Evolutionary conservation across 2,329 filamentous ascomycete species (phyloP).

Genomic region (Claviceps pazoutovae): DNA sequence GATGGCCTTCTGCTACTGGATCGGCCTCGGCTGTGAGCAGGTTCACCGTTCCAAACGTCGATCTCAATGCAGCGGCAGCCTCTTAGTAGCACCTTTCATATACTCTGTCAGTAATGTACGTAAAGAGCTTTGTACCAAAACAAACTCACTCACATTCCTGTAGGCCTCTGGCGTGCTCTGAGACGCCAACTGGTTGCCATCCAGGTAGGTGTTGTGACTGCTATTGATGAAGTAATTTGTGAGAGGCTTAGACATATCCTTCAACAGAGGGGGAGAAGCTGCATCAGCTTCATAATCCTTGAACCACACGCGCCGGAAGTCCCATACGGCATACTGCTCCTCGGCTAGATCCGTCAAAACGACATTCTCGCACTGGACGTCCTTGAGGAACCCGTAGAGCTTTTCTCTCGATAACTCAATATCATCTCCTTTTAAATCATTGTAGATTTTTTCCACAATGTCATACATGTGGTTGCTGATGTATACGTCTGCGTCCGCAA

Average conservation of each 20-base stretch:
- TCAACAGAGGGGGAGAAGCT: conserved; percentile 26
- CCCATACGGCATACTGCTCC: conserved; percentile 29
- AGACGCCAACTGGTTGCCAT: conserved; percentile 72
- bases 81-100: conserved; percentile 47
- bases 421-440: conserved; percentile 25
- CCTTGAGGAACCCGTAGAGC: conserved; percentile 35
- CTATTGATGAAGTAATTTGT: conserved; percentile 90
- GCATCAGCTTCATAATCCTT: conserved; percentile 30
- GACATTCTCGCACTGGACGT: conserved; percentile 31
- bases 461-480: conserved; percentile 35
- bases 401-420: conserved; percentile 18
- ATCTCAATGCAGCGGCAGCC: conserved; percentile 89
- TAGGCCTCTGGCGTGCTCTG: conserved; percentile 68
- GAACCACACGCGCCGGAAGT: conserved; percentile 38
- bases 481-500: conserved; percentile 19
- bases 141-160: conserved; percentile 42
- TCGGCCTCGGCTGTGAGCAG: conserved; percentile 20
- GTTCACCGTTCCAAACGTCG: conserved; percentile 77
- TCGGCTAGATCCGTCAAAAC: conserved; percentile 19
- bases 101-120: background rate
- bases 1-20: conserved; percentile 35
- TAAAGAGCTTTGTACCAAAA: background rate
- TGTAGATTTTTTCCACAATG: conserved; percentile 34
- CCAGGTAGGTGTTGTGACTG: conserved; percentile 88
- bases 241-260: conserved; percentile 54